Conservation (phyloP, 2,329 filamentous ascomycete genomes). For the Aaosphaeria arxii region DNA sequence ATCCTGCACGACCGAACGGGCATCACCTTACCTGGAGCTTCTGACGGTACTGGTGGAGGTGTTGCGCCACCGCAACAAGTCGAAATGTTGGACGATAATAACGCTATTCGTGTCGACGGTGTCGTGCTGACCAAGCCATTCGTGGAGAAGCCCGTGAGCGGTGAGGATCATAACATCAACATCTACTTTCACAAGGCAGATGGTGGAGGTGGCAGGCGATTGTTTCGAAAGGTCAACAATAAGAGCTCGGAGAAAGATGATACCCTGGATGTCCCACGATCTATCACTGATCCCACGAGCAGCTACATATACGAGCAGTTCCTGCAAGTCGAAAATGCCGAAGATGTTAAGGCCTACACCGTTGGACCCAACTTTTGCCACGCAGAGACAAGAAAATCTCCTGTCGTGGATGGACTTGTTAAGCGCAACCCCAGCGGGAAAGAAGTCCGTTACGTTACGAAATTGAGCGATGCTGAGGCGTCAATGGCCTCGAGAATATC, state of each 20-base stretch:
- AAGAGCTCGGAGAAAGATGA: constrained; percentile 95
- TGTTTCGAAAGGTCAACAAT: constrained; percentile 97
- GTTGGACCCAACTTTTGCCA: constrained; percentile 92
- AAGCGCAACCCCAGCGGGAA: constrained; percentile 96
- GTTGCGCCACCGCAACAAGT: constrained; percentile 62
- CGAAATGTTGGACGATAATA: constrained; percentile 84
- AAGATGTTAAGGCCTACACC: constrained; percentile 98
- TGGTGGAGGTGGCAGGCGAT: constrained; percentile 82
- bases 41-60: constrained; percentile 63
- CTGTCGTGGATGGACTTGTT: constrained; percentile 93
- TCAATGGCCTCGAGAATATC: constrained; percentile 88
- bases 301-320: constrained; percentile 99
- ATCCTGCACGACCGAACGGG: constrained; percentile 79
- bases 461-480: constrained; percentile 74
- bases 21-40: constrained; percentile 67
- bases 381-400: constrained; percentile 94
- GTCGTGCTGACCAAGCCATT: constrained; percentile 83
- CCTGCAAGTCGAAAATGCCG: constrained; percentile 91
- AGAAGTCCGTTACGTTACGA: constrained; percentile 92
- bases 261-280: constrained; percentile 71
- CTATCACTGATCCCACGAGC: constrained; percentile 72
- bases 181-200: constrained; percentile 91
- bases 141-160: constrained; percentile 97
- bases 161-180: constrained; percentile 97
- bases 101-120: constrained; percentile 85